Conservation (phyloP, 768 basidiomycete genomes). For the Termitomyces sp. region DNA sequence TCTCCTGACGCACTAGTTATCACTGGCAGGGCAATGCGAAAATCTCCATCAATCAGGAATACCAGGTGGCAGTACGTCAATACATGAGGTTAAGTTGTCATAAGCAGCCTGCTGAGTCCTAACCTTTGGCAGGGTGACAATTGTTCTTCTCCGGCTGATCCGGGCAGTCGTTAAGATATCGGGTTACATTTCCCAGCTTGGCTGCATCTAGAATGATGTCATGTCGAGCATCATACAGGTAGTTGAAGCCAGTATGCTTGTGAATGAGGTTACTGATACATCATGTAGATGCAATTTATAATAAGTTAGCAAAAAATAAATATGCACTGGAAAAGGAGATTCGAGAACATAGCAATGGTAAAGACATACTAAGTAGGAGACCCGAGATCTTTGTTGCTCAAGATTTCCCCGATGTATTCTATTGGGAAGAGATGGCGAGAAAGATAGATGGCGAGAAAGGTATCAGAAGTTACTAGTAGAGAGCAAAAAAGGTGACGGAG, state of each 20-base stretch:
- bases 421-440: neutral
- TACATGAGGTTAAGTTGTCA: neutral
- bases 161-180: constrained; percentile 20
- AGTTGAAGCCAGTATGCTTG: constrained; percentile 8
- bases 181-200: constrained; percentile 21
- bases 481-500: neutral
- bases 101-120: constrained; percentile 4
- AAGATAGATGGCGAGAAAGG: neutral
- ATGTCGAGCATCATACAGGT: constrained; percentile 1
- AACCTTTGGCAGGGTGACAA: constrained; percentile 14
- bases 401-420: constrained; percentile 43
- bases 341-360: neutral
- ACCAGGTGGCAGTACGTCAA: neutral
- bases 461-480: no score
- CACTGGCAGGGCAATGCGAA: constrained; percentile 3
- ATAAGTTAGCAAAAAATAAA: neutral
- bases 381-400: neutral
- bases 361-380: constrained; percentile 2
- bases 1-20: neutral
- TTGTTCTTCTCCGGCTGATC: constrained; percentile 12
- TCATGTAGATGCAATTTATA: neutral
- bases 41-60: constrained; percentile 4
- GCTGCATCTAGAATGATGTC: neutral
- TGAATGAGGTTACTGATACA: constrained; percentile 7
- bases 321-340: neutral